Evolutionary conservation across 106 monocot genomes (phyloP).

Genomic region (Dioscorea zingiberensis): DNA sequence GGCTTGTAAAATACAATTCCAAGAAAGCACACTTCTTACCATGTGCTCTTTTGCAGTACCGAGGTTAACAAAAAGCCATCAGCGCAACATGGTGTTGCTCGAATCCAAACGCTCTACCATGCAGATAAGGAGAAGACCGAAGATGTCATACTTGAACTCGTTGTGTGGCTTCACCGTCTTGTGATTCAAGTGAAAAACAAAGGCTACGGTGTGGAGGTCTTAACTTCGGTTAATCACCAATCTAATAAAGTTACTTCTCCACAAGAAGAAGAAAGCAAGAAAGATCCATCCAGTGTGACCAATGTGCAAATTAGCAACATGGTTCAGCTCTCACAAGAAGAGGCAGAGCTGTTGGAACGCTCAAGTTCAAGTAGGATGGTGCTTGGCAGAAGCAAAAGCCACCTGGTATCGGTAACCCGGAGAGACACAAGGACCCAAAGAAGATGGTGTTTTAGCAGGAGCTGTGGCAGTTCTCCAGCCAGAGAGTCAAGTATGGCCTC

Average conservation of each 20-base stretch:
- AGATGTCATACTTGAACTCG: constrained; percentile 71
- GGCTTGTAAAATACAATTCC: too few relatives aligned
- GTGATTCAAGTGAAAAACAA: constrained; percentile 73
- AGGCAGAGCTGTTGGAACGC: constrained; percentile 39
- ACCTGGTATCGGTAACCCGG: constrained; percentile 36
- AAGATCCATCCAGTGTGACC: not conserved
- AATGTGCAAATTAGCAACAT: not conserved
- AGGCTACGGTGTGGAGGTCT: constrained; percentile 52
- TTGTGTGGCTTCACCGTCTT: constrained; percentile 91
- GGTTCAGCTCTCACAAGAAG: constrained; percentile 44
- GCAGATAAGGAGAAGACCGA: constrained; percentile 88
- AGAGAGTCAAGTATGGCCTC: constrained; percentile 29
- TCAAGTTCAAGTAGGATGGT: constrained; percentile 13
- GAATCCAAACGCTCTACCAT: constrained; percentile 89
- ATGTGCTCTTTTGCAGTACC: constrained; percentile 33
- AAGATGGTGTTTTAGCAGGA: constrained; percentile 62
- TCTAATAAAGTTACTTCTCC: constrained; percentile 1
- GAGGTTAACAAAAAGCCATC: constrained; percentile 42
- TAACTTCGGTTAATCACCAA: constrained; percentile 39
- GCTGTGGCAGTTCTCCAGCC: constrained; percentile 75
- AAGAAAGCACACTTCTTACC: not conserved
- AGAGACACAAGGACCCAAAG: constrained; percentile 16
- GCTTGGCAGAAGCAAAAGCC: constrained; percentile 94
- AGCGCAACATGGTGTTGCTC: constrained; percentile 46
- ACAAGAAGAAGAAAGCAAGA: not conserved